A percentile compares a stretch with the other conserved stretches of the same genome.
phyloP scores from a whole-genome alignment of 352 stramenopile species.

The Globisporangium yorkense region DNA sequence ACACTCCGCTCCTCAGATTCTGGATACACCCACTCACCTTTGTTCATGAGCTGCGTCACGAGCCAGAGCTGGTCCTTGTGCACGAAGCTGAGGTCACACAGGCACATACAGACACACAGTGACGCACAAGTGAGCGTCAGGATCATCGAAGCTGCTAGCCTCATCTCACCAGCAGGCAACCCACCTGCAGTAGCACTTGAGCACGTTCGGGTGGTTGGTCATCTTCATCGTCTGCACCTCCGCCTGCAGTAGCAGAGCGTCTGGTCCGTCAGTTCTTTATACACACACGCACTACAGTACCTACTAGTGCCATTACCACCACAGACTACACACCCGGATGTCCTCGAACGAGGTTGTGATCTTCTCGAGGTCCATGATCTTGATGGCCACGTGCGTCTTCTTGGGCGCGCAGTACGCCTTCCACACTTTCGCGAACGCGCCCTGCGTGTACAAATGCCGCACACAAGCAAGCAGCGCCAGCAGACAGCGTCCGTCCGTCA shows the following conservation, averaged over 20 bases:
- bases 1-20: too few relatives aligned
- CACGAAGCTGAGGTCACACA: conserved; percentile 85
- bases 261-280: not conserved
- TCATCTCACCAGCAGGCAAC: not conserved
- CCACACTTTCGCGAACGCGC: conserved; percentile 98
- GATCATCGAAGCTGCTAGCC: not conserved
- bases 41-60: conserved; percentile 99
- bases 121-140: not conserved
- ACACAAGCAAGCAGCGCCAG: not conserved
- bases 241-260: conserved; percentile 27
- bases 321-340: conserved; percentile 51
- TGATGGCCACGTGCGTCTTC: conserved; percentile 92
- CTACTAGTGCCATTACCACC: not conserved
- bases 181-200: conserved; percentile 94
- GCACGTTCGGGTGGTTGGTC: conserved; percentile 97
- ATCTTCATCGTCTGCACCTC: conserved; percentile 99
- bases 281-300: not conserved
- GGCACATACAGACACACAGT: not conserved
- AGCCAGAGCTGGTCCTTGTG: conserved; percentile 97
- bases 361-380: conserved; percentile 99
- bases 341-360: conserved; percentile 94
- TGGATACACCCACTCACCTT: conserved; percentile 41
- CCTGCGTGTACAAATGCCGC: conserved; percentile 41
- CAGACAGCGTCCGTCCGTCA: not conserved
- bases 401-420: conserved; percentile 90